Percentiles rank a stretch among this genome's conserved stretches.
Conservation (phyloP, 768 basidiomycete species). For the Amanita polypyramis region DNA sequence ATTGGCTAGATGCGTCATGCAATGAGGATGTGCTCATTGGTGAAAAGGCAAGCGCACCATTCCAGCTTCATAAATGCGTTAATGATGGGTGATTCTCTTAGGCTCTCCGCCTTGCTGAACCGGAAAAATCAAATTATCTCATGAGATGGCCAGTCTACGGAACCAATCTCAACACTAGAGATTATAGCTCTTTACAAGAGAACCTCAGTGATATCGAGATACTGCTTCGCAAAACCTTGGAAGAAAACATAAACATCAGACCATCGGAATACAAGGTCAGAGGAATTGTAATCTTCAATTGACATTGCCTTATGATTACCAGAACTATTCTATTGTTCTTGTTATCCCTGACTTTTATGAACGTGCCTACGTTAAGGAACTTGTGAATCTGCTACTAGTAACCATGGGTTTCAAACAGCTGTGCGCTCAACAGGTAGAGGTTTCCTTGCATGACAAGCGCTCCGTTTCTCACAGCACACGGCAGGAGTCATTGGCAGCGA, state of each 20-base stretch:
- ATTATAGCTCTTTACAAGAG: slow-evolving; percentile 62
- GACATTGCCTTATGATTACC: slow-evolving; percentile 1
- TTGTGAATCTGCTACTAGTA: slow-evolving; percentile 61
- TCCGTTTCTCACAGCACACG: background rate
- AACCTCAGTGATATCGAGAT: slow-evolving; percentile 71
- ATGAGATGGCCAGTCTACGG: slow-evolving; percentile 77
- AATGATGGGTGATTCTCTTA: slow-evolving; percentile 17
- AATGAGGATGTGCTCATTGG: slow-evolving; percentile 54
- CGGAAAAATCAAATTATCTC: slow-evolving; percentile 54
- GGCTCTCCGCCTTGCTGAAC: slow-evolving; percentile 66
- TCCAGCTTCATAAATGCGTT: background rate
- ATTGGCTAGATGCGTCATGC: slow-evolving; percentile 62
- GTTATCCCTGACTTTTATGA: slow-evolving; percentile 92
- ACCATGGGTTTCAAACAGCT: slow-evolving; percentile 90
- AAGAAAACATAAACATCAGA: slow-evolving; percentile 46
- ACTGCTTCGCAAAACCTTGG: slow-evolving; percentile 53
- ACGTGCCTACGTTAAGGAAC: slow-evolving; percentile 68
- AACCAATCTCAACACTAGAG: slow-evolving; percentile 72
- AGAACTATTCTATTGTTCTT: slow-evolving; percentile 84
- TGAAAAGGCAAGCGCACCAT: slow-evolving; percentile 41
- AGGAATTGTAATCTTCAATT: background rate
- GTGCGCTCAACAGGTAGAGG: slow-evolving; percentile 74
- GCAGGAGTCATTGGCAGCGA: slow-evolving; percentile 87
- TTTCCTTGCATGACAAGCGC: background rate
- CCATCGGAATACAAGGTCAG: slow-evolving; percentile 50